Conservation (phyloP, 2,329 filamentous ascomycete species). For the Paecilomyces sp. region DNA sequence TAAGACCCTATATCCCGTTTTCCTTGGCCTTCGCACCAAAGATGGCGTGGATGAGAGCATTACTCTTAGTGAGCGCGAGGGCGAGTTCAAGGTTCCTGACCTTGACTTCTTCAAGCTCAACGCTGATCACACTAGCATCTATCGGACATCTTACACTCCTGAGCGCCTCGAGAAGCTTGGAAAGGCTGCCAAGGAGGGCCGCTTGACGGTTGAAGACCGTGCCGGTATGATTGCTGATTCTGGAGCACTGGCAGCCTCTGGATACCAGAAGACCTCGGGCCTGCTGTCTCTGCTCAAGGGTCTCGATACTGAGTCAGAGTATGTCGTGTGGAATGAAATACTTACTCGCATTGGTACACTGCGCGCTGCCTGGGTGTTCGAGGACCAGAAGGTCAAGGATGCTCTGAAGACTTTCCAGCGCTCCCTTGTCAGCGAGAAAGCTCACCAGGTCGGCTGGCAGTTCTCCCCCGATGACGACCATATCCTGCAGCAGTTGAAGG, state of each 20-base stretch:
- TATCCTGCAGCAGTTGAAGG: constrained; percentile 90
- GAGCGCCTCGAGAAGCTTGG: constrained; percentile 83
- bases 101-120: constrained; percentile 95
- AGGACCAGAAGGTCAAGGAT: constrained; percentile 63
- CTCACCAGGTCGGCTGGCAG: constrained; percentile 81
- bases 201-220: constrained; percentile 80
- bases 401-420: constrained; percentile 78
- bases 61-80: constrained; percentile 66
- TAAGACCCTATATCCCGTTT: constrained; percentile 77
- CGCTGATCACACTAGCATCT: constrained; percentile 87
- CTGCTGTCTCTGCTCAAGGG: constrained; percentile 77
- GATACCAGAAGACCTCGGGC: constrained; percentile 89
- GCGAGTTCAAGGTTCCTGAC: constrained; percentile 67
- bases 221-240: constrained; percentile 94
- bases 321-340: constrained; percentile 93
- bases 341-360: constrained; percentile 70
- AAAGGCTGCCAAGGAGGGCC: constrained; percentile 70
- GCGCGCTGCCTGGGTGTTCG: constrained; percentile 80
- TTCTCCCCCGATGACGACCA: constrained; percentile 82
- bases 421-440: constrained; percentile 67
- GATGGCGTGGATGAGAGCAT: constrained; percentile 73
- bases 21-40: constrained; percentile 77
- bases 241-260: constrained; percentile 78
- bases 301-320: constrained; percentile 74
- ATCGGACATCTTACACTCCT: constrained; percentile 80